Evolutionary conservation across 2,329 filamentous ascomycete species (phyloP).

Genomic region (Cadophora sp.): DNA sequence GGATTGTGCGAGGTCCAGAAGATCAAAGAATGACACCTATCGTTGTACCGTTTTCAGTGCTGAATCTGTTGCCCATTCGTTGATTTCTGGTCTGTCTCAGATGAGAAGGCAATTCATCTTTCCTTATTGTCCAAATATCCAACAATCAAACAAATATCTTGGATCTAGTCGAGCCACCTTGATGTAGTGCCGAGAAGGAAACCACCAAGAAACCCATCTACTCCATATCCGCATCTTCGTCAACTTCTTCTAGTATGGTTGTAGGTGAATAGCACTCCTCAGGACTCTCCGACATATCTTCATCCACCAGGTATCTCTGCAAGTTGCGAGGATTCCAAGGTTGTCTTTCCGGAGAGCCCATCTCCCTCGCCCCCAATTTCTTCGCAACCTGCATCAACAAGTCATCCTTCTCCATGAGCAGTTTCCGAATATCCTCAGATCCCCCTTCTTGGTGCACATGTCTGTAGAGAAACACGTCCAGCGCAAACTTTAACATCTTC

Average conservation of each 20-base stretch:
- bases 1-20: no score
- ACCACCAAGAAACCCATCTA: no score
- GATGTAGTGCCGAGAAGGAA: no score
- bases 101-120: not conserved
- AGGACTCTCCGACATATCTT: not conserved
- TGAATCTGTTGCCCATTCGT: no score
- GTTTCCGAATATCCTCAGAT: not conserved
- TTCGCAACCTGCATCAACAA: not conserved
- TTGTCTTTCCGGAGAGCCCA: not conserved
- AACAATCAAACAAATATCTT: not conserved
- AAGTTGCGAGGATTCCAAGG: not conserved
- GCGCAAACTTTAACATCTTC: slow-evolving; percentile 22
- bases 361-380: not conserved
- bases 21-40: no score
- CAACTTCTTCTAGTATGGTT: not conserved
- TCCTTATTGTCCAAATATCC: not conserved
- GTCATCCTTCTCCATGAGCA: not conserved
- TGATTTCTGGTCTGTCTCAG: no score
- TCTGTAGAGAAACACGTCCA: slow-evolving; percentile 20
- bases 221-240: not conserved
- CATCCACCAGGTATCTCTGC: not conserved
- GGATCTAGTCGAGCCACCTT: not conserved
- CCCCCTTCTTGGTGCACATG: not conserved
- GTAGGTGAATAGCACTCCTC: not conserved
- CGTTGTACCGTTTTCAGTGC: no score